Evolutionary conservation across 805 yeast species (phyloP), one percentile per base, ranked within the genome.

Genomic region (Kodamaea nitidulidarum): DNA sequence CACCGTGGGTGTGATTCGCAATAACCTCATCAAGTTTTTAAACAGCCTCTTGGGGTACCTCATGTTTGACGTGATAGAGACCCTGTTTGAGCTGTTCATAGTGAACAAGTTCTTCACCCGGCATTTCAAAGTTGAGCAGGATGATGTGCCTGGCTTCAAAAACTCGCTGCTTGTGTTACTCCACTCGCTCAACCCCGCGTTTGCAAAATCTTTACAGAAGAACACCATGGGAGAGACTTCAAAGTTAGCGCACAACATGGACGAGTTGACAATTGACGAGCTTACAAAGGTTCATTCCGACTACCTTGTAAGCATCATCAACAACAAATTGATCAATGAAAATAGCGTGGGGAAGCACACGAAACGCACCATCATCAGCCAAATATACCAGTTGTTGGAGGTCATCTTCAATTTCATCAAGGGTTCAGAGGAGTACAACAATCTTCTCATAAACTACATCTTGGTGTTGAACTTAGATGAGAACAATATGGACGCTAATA

Each of bases 231-330:
- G 36, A 16, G 36, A 10, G 7, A 17, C 31, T 12, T 15, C 20
- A 5, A 16, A 14, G 7, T 38, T 42, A n/a, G 11, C 28, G 8
- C 50, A 47, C 35, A 47, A 47, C 15, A 35, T 44, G 45, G 57
- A 58, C 31, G 64, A 61, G 12, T 61, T 61, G 32, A 70, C 75
- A 9, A 56, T 81, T 35, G 81, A 80, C 46, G 80, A 78, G 31
- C 50, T 81, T 9, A 61, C 65, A 8, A 27, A 46, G 4, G 36
- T 63, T 11, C 77, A 72, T 47, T 50, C 53, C 15, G 42, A 43
- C 2, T 67, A 42, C 49, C 49, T 37, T 33, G 22, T 15, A 30
- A 40, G n/a, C 40, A 47, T 63, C 7, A 54, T 63, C 15, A 47
- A 58, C 20, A 52, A 58, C 47, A 65, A 63, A 35, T 41, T 69